Base-by-base conservation (phyloP, 148 eudicot species). In the Rhododendron ferrugineum region DNA sequence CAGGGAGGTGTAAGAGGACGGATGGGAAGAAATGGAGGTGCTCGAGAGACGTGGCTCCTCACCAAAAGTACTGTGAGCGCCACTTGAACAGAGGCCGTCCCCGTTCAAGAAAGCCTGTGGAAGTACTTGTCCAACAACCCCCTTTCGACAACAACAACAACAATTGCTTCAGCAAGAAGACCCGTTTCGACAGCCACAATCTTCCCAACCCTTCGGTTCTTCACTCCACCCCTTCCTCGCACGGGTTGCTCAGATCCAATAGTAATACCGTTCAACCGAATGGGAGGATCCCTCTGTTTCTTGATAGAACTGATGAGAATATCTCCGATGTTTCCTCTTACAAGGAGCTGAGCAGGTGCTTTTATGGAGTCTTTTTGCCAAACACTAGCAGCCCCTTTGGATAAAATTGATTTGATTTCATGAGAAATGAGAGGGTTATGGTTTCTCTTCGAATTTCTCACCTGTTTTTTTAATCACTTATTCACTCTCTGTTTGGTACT, bases 51-150 rank as follows among this genome's bases (percentile, higher is more conserved):
- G 96, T 92, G 87, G 96, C 93, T 82, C 96, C 98, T 32, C 86
- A 89, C 26, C 93, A 92, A 34, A 96, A 92, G 83, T 96, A 96
- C 91, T 96, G 98, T 73, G 98, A 96, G 90, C 96, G 95, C 79
- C 98, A 96, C 86, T 82, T 94, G 88, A 92, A 96, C 84, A 91
- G 95, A 90, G 94, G 96, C 83, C 94, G 98, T 84, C 93, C 98
- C 88, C 96, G 98, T 96, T 96, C 98, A 96, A 96, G 98, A 96
- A 96, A 96, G 98, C 98, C 84, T 92, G 98, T 95, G 98, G 98
- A 95, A 95, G 82, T 84, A 49, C 47, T 83, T 70, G 34, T 26
- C 49, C 46, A 87, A 37, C 74, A 87, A 75, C 60, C 52, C 32
- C 40, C 2, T 82, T 81, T 16, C 84, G 49, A 1, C 15, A 60